Evolutionary conservation across 345 rosid genomes (phyloP), one percentile per base, ranked within the genome.

Genomic region (Gossypium australe): DNA sequence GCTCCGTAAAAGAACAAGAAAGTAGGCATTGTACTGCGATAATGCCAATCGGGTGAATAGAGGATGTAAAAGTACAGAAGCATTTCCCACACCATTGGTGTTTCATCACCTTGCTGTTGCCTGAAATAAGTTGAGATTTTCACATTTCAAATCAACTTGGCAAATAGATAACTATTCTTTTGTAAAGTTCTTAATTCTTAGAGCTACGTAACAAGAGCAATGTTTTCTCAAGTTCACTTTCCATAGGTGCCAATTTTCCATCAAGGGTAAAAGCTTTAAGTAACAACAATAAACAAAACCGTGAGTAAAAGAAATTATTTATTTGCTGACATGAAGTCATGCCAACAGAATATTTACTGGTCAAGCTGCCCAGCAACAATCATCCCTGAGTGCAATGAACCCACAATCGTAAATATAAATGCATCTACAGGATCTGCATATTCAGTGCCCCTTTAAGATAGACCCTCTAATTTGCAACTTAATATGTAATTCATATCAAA

Each of bases 11-110:
- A 75, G 86, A 93, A 90, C 84, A 95, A 84, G 82, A 93, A 91
- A 56, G 91, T 95, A 47, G 99, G 99, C 99, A 95, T 95, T 0
- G 97, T 90, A 67, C 97, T 93, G 53, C 88, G 78, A 80, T 95
- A 95, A 78, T 95, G 99, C 99, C 99, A 95, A 80, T 95, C 98
- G n/a, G 97, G 99, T 18, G 99, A 95, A 84, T 93, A 90, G 51
- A 95, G 94, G 83, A 93, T 93, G 85, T 93, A 95, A 75, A 95
- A 81, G 77, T 95, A 95, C 57, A 95, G 89, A 62, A 95, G 98
- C 88, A 95, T 86, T 80, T 91, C 98, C 99, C 99, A 93, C 59
- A 95, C 98, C 99, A 93, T 93, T 2, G 98, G 97, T 0, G 99
- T 95, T 80, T 95, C 98, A 84, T 95, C 99, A 78, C 97, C 90